phyloP scores from a whole-genome alignment of 108 stramenopile species.

The Seminavis robusta region DNA sequence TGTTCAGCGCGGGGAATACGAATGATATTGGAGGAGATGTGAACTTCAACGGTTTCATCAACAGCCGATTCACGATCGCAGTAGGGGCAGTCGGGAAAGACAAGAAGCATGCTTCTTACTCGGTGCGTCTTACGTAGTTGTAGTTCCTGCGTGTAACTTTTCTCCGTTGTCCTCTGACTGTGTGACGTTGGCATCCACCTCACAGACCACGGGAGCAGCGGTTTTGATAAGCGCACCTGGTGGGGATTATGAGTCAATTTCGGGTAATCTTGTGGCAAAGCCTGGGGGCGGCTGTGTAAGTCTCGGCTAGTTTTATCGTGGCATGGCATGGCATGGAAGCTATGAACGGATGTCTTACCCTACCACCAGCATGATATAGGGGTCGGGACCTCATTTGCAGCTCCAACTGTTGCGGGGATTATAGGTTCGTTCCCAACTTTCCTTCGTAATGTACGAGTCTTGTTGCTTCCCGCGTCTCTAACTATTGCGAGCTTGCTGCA shows the following conservation, averaged over 20 bases:
- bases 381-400: conserved; percentile 37
- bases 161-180: too few species aligned
- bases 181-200: too few species aligned
- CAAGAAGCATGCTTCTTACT: conserved; percentile 31
- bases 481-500: too few species aligned
- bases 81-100: conserved; percentile 43
- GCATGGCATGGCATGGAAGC: too few species aligned
- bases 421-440: too few species aligned
- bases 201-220: conserved; percentile 32
- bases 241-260: conserved; percentile 25
- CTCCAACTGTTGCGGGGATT: conserved; percentile 40
- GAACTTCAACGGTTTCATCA: conserved; percentile 31
- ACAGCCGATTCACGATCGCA: conserved; percentile 33
- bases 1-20: conserved; percentile 41
- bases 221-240: conserved; percentile 42
- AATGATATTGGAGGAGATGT: conserved; percentile 23
- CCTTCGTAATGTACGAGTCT: too few species aligned
- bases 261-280: conserved; percentile 17
- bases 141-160: too few species aligned
- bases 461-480: too few species aligned
- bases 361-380: conserved; percentile 8
- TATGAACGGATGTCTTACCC: too few species aligned
- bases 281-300: conserved; percentile 18
- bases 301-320: too few species aligned
- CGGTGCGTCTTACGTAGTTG: too few species aligned